Conservation (phyloP, 2,329 filamentous ascomycete species). For the Ophiostoma ulmi region DNA sequence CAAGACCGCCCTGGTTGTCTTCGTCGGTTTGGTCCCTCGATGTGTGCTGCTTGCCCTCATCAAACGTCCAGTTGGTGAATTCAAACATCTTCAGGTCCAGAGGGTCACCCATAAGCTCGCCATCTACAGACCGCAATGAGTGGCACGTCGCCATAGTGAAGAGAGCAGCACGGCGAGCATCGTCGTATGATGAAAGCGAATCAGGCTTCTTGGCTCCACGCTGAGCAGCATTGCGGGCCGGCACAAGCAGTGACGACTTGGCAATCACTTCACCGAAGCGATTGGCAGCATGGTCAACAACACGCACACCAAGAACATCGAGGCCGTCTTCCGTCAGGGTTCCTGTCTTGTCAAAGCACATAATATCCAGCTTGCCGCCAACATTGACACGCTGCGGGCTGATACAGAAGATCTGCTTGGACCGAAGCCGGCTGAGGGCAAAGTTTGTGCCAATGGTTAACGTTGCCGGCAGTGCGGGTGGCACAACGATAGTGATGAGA, state of each 20-base stretch:
- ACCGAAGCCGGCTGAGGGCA: slow-evolving; percentile 77
- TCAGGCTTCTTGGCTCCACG: neutral
- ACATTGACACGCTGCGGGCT: slow-evolving; percentile 96
- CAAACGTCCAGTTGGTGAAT: slow-evolving; percentile 87
- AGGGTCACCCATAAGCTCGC: slow-evolving; percentile 85
- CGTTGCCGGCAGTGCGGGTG: slow-evolving; percentile 88
- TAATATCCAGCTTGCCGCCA: slow-evolving; percentile 87
- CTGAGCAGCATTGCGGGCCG: slow-evolving; percentile 17
- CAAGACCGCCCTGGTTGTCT: slow-evolving; percentile 62
- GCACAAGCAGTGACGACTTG: slow-evolving; percentile 41
- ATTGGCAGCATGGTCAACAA: slow-evolving; percentile 59
- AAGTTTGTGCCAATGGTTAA: slow-evolving; percentile 96
- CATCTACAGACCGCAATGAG: slow-evolving; percentile 79
- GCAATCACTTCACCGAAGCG: slow-evolving; percentile 72
- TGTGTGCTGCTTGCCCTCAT: slow-evolving; percentile 59
- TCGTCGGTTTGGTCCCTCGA: slow-evolving; percentile 59
- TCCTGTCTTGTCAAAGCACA: slow-evolving; percentile 99
- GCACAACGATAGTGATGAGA: slow-evolving; percentile 95
- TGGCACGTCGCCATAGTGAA: slow-evolving; percentile 98
- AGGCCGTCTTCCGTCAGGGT: slow-evolving; percentile 94
- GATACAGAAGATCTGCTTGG: slow-evolving; percentile 93
- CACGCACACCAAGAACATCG: slow-evolving; percentile 82
- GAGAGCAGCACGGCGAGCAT: slow-evolving; percentile 56
- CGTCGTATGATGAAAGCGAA: slow-evolving; percentile 30
- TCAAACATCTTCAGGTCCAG: slow-evolving; percentile 98